Percentiles rank a stretch among this genome's conserved stretches.
Conservation (phyloP, 2,329 filamentous ascomycete genomes). For the Mollisia scopiformis region DNA sequence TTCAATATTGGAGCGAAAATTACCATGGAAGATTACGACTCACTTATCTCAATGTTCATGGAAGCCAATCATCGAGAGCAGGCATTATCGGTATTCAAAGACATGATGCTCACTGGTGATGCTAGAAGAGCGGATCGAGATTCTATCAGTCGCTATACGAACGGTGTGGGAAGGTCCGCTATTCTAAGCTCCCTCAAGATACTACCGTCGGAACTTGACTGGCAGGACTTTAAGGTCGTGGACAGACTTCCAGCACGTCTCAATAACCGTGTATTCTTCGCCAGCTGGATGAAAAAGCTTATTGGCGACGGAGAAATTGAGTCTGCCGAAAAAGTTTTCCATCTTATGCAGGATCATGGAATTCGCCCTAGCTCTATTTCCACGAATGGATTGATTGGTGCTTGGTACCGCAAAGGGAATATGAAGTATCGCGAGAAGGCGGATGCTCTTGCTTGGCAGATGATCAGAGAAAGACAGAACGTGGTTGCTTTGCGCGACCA, state of each 20-base stretch:
- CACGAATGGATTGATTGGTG: slow-evolving; percentile 80
- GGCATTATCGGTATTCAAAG: slow-evolving; percentile 78
- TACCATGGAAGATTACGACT: slow-evolving; percentile 76
- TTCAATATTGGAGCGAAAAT: slow-evolving; percentile 61
- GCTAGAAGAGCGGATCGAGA: slow-evolving; percentile 18
- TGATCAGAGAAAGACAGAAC: slow-evolving; percentile 71
- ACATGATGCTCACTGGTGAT: slow-evolving; percentile 71
- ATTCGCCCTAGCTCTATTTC: slow-evolving; percentile 73
- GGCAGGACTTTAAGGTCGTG: slow-evolving; percentile 37
- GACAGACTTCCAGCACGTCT: slow-evolving; percentile 54
- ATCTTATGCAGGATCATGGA: slow-evolving; percentile 73
- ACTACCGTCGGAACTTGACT: slow-evolving; percentile 39
- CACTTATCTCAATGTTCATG: slow-evolving; percentile 72
- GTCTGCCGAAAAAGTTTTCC: slow-evolving; percentile 72
- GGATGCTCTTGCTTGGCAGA: slow-evolving; percentile 72
- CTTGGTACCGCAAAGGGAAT: slow-evolving; percentile 70
- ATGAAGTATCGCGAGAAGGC: slow-evolving; percentile 59
- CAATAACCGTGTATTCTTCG: slow-evolving; percentile 80
- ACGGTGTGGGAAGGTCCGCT: slow-evolving; percentile 7
- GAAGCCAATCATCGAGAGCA: slow-evolving; percentile 64
- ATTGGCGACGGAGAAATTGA: slow-evolving; percentile 73
- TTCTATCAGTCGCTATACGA: slow-evolving; percentile 28
- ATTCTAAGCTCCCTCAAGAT: slow-evolving; percentile 24
- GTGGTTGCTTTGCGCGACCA: slow-evolving; percentile 53
- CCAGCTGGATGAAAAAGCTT: slow-evolving; percentile 85